A percentile compares a stretch with the other conserved stretches of the same genome.
phyloP scores from a whole-genome alignment of 2,329 filamentous ascomycete species.

The Stemphylium vesicarium region DNA sequence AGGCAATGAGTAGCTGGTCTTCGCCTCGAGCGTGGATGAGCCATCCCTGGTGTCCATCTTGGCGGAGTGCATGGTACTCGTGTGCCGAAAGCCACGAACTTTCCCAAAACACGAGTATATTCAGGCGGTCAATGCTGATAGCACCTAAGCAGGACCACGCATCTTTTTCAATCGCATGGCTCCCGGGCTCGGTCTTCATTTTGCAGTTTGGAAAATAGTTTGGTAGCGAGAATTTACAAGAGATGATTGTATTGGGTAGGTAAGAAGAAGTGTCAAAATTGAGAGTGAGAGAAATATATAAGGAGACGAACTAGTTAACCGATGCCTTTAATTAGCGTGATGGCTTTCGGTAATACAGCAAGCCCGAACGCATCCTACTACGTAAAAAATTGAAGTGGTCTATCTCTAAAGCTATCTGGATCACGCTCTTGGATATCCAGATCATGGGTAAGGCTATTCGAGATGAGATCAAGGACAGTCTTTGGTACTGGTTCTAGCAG shows the following conservation, averaged over 20 bases:
- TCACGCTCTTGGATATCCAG: conserved; percentile 8
- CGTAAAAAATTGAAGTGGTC: conserved; percentile 9
- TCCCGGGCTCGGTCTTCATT: conserved; percentile 6
- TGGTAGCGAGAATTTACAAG: conserved; percentile 3
- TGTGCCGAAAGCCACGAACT: not conserved
- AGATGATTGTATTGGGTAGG: not conserved
- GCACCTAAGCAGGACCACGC: conserved; percentile 11
- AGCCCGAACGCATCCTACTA: not conserved
- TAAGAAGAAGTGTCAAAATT: not conserved
- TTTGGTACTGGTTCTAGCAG: conserved; percentile 6
- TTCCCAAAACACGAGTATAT: conserved; percentile 11
- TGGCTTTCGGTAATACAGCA: not conserved
- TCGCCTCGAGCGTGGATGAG: conserved; percentile 9
- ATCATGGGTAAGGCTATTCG: conserved; percentile 1
- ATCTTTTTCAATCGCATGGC: not conserved
- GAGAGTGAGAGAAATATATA: not conserved
- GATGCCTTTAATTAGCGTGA: not conserved
- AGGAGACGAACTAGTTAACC: not conserved
- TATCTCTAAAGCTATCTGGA: conserved; percentile 5
- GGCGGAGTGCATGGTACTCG: conserved; percentile 4
- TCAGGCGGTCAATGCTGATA: not conserved
- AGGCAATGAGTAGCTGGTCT: conserved; percentile 15
- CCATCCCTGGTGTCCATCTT: conserved; percentile 3
- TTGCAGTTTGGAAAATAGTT: not conserved
- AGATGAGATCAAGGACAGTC: conserved; percentile 6